A percentile compares a stretch with the other conserved stretches of the same genome.
These are phyloP conservation scores for Chenopodium suecicum DNA, from an alignment of 148 eudicot genomes.

Conservation along the genomic window DNA sequence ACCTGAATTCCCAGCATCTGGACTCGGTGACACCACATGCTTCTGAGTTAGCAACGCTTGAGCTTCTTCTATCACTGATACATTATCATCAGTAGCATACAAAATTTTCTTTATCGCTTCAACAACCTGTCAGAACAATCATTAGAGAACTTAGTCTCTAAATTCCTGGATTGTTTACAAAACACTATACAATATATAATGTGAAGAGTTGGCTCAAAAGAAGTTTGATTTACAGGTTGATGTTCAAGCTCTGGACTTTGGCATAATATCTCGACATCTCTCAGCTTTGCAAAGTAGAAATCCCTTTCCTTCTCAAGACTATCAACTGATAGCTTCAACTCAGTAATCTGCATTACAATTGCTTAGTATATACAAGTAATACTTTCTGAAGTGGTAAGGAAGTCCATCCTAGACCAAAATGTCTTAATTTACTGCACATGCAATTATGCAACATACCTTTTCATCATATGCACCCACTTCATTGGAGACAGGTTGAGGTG, in stretches of 20 bases:
- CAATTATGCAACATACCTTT: constrained; percentile 42
- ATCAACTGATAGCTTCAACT: constrained; percentile 77
- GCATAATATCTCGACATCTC: constrained; percentile 87
- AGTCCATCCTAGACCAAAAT: neutral
- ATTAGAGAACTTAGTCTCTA: no score
- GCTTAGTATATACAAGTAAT: neutral
- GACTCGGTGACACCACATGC: constrained; percentile 25
- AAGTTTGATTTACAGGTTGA: constrained; percentile 43
- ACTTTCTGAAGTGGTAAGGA: neutral
- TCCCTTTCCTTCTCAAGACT: constrained; percentile 92
- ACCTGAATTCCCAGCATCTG: constrained; percentile 38
- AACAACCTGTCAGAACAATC: constrained; percentile 49
- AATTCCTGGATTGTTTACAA: neutral
- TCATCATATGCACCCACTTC: constrained; percentile 52
- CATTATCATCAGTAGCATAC: constrained; percentile 70
- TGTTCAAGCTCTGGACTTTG: constrained; percentile 74
- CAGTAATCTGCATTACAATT: constrained; percentile 61
- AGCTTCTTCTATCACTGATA: constrained; percentile 68
- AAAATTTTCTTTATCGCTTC: constrained; percentile 69
- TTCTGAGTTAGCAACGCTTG: constrained; percentile 58
- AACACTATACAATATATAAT: neutral
- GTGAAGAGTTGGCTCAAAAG: neutral
- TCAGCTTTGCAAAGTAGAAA: constrained; percentile 85
- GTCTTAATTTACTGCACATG: neutral
- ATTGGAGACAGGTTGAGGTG: constrained; percentile 53